phyloP scores from a whole-genome alignment of 306 rosid species.

The Citrullus mucosospermus region DNA sequence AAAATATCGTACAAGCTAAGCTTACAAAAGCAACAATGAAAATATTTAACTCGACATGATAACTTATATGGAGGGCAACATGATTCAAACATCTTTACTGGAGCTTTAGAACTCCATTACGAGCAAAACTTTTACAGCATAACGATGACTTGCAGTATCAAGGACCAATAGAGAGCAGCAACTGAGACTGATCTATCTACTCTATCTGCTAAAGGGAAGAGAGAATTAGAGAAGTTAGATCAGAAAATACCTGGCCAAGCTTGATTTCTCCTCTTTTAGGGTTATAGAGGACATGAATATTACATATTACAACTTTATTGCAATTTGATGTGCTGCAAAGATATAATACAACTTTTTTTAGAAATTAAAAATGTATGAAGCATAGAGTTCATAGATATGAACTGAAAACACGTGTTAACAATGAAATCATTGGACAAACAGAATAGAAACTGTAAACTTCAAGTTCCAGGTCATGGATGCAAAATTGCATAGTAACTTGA shows the following conservation, averaged over 20 bases:
- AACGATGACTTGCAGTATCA: neutral
- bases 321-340: conserved; percentile 42
- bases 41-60: neutral
- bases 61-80: neutral
- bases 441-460: neutral
- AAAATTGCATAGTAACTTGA: neutral
- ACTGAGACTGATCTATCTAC: neutral
- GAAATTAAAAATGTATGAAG: conserved; percentile 6
- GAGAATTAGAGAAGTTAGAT: neutral
- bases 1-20: conserved; percentile 12
- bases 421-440: neutral
- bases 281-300: conserved; percentile 85
- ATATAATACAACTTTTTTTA: conserved; percentile 14
- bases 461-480: neutral
- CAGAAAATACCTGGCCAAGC: conserved; percentile 77
- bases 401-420: neutral
- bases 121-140: neutral
- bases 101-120: neutral
- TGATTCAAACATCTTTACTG: neutral
- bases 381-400: neutral
- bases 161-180: neutral
- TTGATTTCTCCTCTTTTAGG: conserved; percentile 88
- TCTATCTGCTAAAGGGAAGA: neutral
- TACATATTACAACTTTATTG: conserved; percentile 64
- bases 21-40: conserved; percentile 8